These are phyloP conservation scores for Globisporangium irregulare DNA, from an alignment of 352 stramenopile species.

Conservation along the genomic window DNA sequence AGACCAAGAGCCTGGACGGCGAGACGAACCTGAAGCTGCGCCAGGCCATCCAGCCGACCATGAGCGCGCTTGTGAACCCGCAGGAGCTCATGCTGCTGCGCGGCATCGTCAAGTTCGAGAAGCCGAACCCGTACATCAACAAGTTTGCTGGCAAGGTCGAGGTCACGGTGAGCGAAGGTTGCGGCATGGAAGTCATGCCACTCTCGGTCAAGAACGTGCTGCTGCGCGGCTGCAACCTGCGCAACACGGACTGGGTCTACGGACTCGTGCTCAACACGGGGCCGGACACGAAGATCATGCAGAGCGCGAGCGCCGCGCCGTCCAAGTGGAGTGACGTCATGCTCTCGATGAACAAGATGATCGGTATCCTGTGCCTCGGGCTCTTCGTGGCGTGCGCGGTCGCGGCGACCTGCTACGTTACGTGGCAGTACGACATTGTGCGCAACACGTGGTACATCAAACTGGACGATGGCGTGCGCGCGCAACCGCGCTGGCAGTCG, in stretches of 20 bases:
- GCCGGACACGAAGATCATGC: conserved; percentile 91
- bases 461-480: conserved; percentile 28
- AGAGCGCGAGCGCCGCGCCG: conserved; percentile 67
- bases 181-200: conserved; percentile 68
- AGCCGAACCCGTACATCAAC: conserved; percentile 86
- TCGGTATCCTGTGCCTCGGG: conserved; percentile 61
- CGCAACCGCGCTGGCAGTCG: conserved; percentile 40
- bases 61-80: conserved; percentile 52
- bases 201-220: conserved; percentile 88
- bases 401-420: conserved; percentile 71
- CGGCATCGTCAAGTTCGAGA: conserved; percentile 64
- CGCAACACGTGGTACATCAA: conserved; percentile 77
- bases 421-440: conserved; percentile 74
- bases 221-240: conserved; percentile 82
- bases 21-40: conserved; percentile 93
- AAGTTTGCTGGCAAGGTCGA: conserved; percentile 86
- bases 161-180: conserved; percentile 60
- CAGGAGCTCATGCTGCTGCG: conserved; percentile 52
- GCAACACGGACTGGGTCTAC: conserved; percentile 89
- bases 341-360: conserved; percentile 81
- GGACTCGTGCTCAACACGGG: conserved; percentile 89
- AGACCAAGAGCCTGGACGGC: conserved; percentile 90
- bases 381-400: conserved; percentile 63
- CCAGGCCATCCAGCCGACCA: conserved; percentile 65
- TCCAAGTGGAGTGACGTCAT: conserved; percentile 87